Evolutionary conservation across 108 stramenopile species (phyloP).

Genomic region (Conticribra weissflogii): DNA sequence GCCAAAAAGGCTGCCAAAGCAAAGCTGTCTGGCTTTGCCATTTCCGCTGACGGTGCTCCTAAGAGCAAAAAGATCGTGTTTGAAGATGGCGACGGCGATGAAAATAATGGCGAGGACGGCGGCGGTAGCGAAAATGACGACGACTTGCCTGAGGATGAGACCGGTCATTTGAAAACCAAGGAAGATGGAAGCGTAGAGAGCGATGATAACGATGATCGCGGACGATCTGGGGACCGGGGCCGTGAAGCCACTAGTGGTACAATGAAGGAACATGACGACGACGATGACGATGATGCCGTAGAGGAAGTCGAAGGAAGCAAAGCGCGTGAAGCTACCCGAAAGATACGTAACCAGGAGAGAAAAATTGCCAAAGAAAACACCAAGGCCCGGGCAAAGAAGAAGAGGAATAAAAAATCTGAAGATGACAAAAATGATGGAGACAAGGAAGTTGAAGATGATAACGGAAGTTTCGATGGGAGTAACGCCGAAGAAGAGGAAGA

Average conservation of each 20-base stretch:
- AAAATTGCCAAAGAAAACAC: constrained; percentile 18
- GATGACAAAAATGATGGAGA: background rate
- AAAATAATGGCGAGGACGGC: constrained; percentile 8
- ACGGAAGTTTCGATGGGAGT: background rate
- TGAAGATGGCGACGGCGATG: constrained; percentile 8
- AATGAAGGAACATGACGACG: background rate
- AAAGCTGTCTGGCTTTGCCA: constrained; percentile 38
- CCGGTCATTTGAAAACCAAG: too few relatives aligned
- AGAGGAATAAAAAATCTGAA: constrained; percentile 30
- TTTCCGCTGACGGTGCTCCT: constrained; percentile 12
- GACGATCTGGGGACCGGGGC: background rate
- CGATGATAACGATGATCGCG: constrained; percentile 7
- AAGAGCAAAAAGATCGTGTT: constrained; percentile 46
- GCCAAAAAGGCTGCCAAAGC: constrained; percentile 35
- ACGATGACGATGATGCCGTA: constrained; percentile 31
- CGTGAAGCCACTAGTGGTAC: background rate
- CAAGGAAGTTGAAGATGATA: constrained; percentile 7
- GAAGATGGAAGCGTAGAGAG: constrained; percentile 5
- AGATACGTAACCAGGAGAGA: constrained; percentile 38
- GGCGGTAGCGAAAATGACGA: background rate
- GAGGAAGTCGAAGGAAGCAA: constrained; percentile 40
- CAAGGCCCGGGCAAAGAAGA: constrained; percentile 23
- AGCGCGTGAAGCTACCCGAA: constrained; percentile 44
- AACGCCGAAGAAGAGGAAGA: constrained; percentile 16
- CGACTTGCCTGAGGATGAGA: too few relatives aligned